Percentiles rank a stretch among this genome's conserved stretches.
Evolutionary conservation across 768 basidiomycete species (phyloP).

Genomic region (Leucosporidium yakuticum): DNA sequence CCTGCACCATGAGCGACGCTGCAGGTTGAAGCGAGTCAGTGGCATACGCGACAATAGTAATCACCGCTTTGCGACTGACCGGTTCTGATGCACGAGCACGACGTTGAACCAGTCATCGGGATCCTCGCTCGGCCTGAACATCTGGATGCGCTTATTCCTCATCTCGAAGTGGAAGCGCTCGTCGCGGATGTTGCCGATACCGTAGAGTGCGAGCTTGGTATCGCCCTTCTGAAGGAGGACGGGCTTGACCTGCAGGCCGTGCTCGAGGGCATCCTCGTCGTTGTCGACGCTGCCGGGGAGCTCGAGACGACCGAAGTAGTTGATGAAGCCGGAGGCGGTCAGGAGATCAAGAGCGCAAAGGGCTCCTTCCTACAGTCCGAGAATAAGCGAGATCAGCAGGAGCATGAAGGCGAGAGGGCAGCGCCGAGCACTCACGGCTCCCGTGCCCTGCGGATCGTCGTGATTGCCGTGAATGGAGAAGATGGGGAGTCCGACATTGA

Average conservation of each 20-base stretch:
- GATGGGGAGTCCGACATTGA: slow-evolving; percentile 91
- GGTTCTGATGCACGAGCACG: slow-evolving; percentile 87
- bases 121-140: slow-evolving; percentile 85
- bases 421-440: slow-evolving; percentile 57
- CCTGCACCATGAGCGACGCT: slow-evolving; percentile 94
- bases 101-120: slow-evolving; percentile 94
- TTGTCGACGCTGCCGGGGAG: slow-evolving; percentile 55
- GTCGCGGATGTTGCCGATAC: slow-evolving; percentile 94
- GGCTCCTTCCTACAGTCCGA: slow-evolving; percentile 68
- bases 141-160: slow-evolving; percentile 82
- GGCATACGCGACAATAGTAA: neutral
- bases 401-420: neutral
- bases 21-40: neutral
- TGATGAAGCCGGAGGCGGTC: slow-evolving; percentile 85
- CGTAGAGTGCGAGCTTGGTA: slow-evolving; percentile 84
- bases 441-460: slow-evolving; percentile 96
- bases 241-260: slow-evolving; percentile 79
- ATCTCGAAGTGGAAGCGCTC: slow-evolving; percentile 94
- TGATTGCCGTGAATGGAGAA: slow-evolving; percentile 99
- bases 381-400: neutral
- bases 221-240: slow-evolving; percentile 70
- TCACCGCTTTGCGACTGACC: too few species aligned
- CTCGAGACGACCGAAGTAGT: slow-evolving; percentile 97
- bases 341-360: slow-evolving; percentile 91
- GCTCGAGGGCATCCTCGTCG: slow-evolving; percentile 59